These are phyloP conservation scores for Backusella westeae DNA, from an alignment of 192 early-diverging fungal genomes.

Conservation along the genomic window DNA sequence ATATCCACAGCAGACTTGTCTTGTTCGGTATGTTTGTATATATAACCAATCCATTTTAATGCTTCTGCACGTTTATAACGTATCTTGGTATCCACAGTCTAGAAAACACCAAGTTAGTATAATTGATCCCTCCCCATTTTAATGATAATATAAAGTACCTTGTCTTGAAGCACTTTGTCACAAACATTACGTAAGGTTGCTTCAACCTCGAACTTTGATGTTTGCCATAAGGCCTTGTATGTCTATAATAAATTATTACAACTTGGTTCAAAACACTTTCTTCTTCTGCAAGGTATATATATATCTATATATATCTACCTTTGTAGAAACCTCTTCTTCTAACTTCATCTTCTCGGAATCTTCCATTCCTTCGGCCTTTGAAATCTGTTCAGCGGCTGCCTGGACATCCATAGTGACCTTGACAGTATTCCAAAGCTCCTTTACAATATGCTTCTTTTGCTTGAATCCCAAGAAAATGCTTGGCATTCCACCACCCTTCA, in stretches of 20 bases:
- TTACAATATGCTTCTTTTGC: slow-evolving; percentile 53
- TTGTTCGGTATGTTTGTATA: slow-evolving; percentile 36
- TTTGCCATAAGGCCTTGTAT: slow-evolving; percentile 38
- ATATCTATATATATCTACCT: neutral
- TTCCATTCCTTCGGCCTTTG: slow-evolving; percentile 35
- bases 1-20: slow-evolving; percentile 30
- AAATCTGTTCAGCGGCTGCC: slow-evolving; percentile 20
- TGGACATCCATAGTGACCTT: slow-evolving; percentile 36
- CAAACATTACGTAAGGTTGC: slow-evolving; percentile 26
- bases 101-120: neutral
- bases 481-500: slow-evolving; percentile 43
- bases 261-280: neutral
- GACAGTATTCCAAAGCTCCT: slow-evolving; percentile 33
- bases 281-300: neutral
- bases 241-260: neutral
- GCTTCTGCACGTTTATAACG: slow-evolving; percentile 36
- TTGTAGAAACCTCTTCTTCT: slow-evolving; percentile 35
- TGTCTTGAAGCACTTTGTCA: slow-evolving; percentile 14
- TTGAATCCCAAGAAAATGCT: slow-evolving; percentile 33
- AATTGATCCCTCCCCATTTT: neutral
- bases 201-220: slow-evolving; percentile 39
- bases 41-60: slow-evolving; percentile 33
- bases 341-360: slow-evolving; percentile 31
- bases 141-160: neutral
- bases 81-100: slow-evolving; percentile 19